A percentile compares a stretch with the other conserved stretches of the same genome.
These are phyloP conservation scores for Biancaea sappan DNA, from an alignment of 306 rosid species.

Conservation along the genomic window DNA sequence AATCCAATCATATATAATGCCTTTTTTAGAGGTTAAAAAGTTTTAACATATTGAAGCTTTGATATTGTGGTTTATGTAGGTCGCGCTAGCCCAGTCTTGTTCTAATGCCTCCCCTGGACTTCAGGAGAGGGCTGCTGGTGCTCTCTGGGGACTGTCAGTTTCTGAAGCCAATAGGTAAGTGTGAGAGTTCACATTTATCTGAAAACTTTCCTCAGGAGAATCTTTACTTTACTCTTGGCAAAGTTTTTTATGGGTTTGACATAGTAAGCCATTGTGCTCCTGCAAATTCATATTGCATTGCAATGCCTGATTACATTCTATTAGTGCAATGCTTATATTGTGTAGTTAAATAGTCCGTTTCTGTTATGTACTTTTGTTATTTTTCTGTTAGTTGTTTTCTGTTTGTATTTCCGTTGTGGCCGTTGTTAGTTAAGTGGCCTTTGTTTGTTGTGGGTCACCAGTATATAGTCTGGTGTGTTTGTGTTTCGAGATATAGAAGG, in stretches of 20 bases:
- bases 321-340: background rate
- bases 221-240: constrained; percentile 19
- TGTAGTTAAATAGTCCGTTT: too few species aligned
- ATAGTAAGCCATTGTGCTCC: constrained; percentile 5
- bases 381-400: too few species aligned
- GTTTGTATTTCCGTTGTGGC: too few species aligned
- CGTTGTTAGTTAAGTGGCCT: too few species aligned
- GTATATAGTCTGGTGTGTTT: too few species aligned
- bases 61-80: constrained; percentile 58
- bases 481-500: too few species aligned
- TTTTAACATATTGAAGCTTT: constrained; percentile 32
- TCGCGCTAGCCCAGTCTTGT: constrained; percentile 96
- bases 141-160: constrained; percentile 99
- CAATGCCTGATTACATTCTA: constrained; percentile 14
- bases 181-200: constrained; percentile 18
- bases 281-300: background rate
- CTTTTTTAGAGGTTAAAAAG: background rate
- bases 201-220: background rate
- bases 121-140: constrained; percentile 99
- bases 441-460: too few species aligned
- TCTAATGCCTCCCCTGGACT: constrained; percentile 98
- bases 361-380: too few species aligned
- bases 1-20: background rate
- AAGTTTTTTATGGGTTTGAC: background rate
- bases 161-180: constrained; percentile 96